phyloP scores from a whole-genome alignment of 2,329 filamentous ascomycete genomes.

The Cladosporium cucumerinum region DNA sequence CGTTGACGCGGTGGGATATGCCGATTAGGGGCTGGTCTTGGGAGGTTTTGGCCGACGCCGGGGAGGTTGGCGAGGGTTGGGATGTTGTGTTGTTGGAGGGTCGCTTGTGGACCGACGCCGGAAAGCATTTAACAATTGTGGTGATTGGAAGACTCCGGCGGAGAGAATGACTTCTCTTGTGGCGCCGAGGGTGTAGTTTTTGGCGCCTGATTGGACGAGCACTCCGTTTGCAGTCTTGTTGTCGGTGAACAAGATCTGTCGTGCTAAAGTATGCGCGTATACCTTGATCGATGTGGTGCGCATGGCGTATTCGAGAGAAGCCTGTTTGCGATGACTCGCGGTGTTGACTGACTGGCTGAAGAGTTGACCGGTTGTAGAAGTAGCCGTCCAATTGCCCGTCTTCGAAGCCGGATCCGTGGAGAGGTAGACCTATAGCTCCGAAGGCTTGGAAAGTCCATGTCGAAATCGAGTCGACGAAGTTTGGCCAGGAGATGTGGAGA shows the following conservation, averaged over 20 bases:
- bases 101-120: constrained; percentile 31
- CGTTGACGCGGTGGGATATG: constrained; percentile 25
- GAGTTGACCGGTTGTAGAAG: constrained; percentile 23
- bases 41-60: constrained; percentile 32
- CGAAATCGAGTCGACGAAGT: constrained; percentile 29
- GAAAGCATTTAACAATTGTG: constrained; percentile 38
- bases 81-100: constrained; percentile 33
- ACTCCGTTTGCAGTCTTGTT: constrained; percentile 13
- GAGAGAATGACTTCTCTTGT: constrained; percentile 45
- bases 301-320: constrained; percentile 30
- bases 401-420: constrained; percentile 29
- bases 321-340: constrained; percentile 27
- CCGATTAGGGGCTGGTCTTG: constrained; percentile 39
- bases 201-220: constrained; percentile 22
- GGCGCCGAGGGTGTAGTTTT: constrained; percentile 28
- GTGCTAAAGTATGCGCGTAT: constrained; percentile 31
- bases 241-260: neutral
- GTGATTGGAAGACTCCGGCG: constrained; percentile 43
- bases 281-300: constrained; percentile 31
- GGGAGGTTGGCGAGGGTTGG: constrained; percentile 25
- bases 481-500: constrained; percentile 33
- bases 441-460: constrained; percentile 31
- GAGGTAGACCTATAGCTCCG: constrained; percentile 29
- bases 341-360: constrained; percentile 27
- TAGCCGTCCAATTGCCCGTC: constrained; percentile 25